A percentile compares a stretch with the other conserved stretches of the same genome.
These are phyloP conservation scores for Pythium phragmitis DNA, from an alignment of 352 stramenopile genomes.

Conservation along the genomic window DNA sequence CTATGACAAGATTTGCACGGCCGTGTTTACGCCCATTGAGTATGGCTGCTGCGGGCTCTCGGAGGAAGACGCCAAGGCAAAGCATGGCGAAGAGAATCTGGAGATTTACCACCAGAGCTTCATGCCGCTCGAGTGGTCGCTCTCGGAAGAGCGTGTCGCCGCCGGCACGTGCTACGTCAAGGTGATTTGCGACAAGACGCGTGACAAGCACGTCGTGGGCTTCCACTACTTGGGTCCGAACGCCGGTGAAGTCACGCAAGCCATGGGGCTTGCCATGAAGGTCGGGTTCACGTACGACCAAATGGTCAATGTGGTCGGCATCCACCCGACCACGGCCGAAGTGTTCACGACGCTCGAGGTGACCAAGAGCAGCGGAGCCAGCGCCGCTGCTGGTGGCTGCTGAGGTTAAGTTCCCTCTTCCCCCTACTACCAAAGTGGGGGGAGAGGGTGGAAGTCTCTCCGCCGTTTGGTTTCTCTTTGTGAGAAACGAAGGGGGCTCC, in stretches of 20 bases:
- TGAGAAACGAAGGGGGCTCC: not conserved
- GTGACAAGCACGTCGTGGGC: constrained; percentile 91
- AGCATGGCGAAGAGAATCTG: constrained; percentile 89
- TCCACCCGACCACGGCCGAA: constrained; percentile 96
- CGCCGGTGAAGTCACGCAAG: constrained; percentile 94
- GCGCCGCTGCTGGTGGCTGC: constrained; percentile 93
- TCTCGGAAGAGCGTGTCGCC: constrained; percentile 54
- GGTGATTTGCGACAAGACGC: constrained; percentile 91
- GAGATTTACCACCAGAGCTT: constrained; percentile 97
- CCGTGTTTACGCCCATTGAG: constrained; percentile 98
- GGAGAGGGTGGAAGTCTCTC: constrained; percentile 25
- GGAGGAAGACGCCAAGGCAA: constrained; percentile 93
- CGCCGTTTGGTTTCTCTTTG: not conserved
- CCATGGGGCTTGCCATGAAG: constrained; percentile 95
- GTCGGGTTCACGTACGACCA: constrained; percentile 93
- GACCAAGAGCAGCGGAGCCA: constrained; percentile 93
- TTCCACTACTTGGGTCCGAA: constrained; percentile 99
- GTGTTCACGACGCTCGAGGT: constrained; percentile 93
- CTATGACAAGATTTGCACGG: constrained; percentile 90
- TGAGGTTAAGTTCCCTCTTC: constrained; percentile 88
- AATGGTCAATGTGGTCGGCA: constrained; percentile 93
- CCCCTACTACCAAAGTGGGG: not conserved
- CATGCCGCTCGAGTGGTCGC: constrained; percentile 94
- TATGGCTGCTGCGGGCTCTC: constrained; percentile 96
- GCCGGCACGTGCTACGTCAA: constrained; percentile 93